Evolutionary conservation across 169 alveolate genomes (phyloP).

Genomic region (Cryptosporidium tyzzeri): DNA sequence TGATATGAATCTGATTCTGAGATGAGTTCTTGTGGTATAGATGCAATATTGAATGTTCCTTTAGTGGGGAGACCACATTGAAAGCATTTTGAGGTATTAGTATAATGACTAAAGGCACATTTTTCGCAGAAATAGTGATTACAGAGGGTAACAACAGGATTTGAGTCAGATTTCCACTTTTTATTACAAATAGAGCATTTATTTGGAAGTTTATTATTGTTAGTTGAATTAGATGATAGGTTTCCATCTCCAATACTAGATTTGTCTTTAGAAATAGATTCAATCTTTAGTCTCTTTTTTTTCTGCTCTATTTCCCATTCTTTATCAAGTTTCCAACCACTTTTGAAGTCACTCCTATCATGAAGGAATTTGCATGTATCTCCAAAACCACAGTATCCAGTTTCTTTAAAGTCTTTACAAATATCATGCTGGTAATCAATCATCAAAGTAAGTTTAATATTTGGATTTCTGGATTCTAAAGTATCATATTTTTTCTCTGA

Average conservation of each 20-base stretch:
- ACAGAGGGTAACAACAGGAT: conserved; percentile 93
- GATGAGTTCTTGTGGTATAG: conserved; percentile 35
- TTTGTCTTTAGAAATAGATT: conserved; percentile 52
- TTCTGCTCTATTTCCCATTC: conserved; percentile 91
- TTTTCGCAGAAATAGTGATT: conserved; percentile 93
- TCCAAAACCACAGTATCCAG: conserved; percentile 98
- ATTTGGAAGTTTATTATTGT: conserved; percentile 79
- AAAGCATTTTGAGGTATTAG: conserved; percentile 85
- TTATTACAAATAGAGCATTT: conserved; percentile 89
- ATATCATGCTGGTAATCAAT: conserved; percentile 96
- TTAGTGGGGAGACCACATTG: conserved; percentile 87
- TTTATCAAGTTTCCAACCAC: conserved; percentile 95
- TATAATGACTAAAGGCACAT: conserved; percentile 90
- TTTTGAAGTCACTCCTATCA: conserved; percentile 96
- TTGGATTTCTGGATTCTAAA: conserved; percentile 78
- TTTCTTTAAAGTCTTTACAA: conserved; percentile 97
- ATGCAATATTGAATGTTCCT: conserved; percentile 90
- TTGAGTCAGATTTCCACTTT: conserved; percentile 83
- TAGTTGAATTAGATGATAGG: conserved; percentile 80
- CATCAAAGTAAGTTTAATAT: conserved; percentile 91
- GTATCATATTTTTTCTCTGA: background rate
- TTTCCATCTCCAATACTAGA: conserved; percentile 75
- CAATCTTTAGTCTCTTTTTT: conserved; percentile 78
- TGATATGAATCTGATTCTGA: background rate
- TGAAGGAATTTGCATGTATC: conserved; percentile 96